phyloP scores from a whole-genome alignment of 768 basidiomycete genomes.

The Rhizopogon vesiculosus region DNA sequence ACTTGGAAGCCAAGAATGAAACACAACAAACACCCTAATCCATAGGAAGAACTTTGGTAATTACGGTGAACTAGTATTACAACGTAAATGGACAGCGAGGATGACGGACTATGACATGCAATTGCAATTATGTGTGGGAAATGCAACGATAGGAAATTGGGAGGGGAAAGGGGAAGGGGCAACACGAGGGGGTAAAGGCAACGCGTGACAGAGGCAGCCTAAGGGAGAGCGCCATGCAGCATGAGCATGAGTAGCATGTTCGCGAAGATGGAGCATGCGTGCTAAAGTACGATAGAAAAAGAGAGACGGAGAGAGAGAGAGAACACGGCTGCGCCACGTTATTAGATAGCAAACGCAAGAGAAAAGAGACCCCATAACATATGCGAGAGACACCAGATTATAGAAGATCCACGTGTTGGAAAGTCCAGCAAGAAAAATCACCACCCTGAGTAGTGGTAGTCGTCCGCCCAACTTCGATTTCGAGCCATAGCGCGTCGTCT shows the following conservation, averaged over 20 bases:
- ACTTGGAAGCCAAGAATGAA: not conserved
- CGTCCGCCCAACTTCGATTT: conserved; percentile 66
- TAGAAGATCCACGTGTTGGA: conserved; percentile 14
- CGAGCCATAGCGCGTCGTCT: conserved; percentile 45
- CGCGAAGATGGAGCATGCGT: conserved; percentile 1
- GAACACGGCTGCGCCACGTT: conserved; percentile 2
- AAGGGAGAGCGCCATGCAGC: not conserved
- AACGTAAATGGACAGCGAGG: conserved; percentile 26
- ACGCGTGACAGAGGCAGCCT: not conserved
- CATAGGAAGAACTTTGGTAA: conserved; percentile 13
- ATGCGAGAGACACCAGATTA: conserved; percentile 12
- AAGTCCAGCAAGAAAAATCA: conserved; percentile 18
- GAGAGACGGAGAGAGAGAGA: conserved; percentile 5
- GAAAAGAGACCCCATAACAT: conserved; percentile 14
- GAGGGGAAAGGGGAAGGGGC: not conserved
- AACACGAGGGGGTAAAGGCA: not conserved
- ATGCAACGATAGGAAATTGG: conserved; percentile 1
- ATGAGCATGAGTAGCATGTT: conserved; percentile 1
- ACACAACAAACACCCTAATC: conserved; percentile 4
- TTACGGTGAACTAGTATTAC: conserved; percentile 24
- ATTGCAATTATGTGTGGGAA: conserved; percentile 3
- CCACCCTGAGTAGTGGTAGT: conserved; percentile 66
- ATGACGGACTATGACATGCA: conserved; percentile 3
- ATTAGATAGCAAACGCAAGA: conserved; percentile 6
- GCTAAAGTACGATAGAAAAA: conserved; percentile 17